Conservation (phyloP, 139 green algal genomes). For the Chara braunii region DNA sequence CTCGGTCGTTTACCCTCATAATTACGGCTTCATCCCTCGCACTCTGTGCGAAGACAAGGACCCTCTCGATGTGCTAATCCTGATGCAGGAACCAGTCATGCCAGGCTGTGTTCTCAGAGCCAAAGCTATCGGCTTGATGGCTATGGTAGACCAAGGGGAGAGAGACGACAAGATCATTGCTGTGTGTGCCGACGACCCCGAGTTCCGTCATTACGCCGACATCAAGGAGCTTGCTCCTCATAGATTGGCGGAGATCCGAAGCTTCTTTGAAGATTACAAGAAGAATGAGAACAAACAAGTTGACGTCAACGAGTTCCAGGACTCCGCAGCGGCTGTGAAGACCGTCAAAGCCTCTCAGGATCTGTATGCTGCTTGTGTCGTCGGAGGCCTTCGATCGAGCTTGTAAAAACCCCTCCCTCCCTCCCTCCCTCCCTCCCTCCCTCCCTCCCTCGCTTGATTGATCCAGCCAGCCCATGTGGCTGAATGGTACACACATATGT, state of each 20-base stretch:
- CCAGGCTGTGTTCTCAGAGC: slow-evolving; percentile 28
- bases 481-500: too few species aligned
- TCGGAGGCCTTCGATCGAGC: too few species aligned
- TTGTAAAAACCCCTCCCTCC: too few species aligned
- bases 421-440: too few species aligned
- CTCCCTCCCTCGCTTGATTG: too few species aligned
- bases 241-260: slow-evolving; percentile 47
- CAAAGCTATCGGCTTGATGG: slow-evolving; percentile 81
- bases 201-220: slow-evolving; percentile 80
- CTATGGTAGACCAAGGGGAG: slow-evolving; percentile 73
- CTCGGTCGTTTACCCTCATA: slow-evolving; percentile 80
- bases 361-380: too few species aligned
- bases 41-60: slow-evolving; percentile 93
- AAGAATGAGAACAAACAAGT: slow-evolving; percentile 81
- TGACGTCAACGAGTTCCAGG: slow-evolving; percentile 83
- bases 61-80: slow-evolving; percentile 82
- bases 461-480: too few species aligned
- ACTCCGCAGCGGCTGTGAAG: too few species aligned
- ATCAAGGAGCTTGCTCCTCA: slow-evolving; percentile 82
- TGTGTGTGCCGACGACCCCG: slow-evolving; percentile 83
- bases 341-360: too few species aligned
- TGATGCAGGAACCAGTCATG: slow-evolving; percentile 60
- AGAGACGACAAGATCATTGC: slow-evolving; percentile 56
- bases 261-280: slow-evolving; percentile 45
- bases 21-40: slow-evolving; percentile 82